Conservation (phyloP, 495 filamentous ascomycete species). For the Bombardia bombarda region DNA sequence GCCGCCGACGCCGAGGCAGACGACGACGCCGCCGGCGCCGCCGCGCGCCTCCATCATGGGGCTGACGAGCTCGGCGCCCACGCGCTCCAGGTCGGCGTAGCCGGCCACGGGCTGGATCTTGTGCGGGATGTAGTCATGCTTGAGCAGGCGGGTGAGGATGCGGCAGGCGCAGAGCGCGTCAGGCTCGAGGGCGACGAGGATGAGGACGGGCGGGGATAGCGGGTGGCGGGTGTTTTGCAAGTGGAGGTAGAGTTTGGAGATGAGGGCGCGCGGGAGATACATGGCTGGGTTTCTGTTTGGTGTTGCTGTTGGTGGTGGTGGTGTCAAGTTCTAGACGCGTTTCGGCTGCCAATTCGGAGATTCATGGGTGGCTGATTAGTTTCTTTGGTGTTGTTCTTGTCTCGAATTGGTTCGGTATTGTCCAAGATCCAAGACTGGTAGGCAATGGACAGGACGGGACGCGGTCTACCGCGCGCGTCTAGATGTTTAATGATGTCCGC, state of each 20-base stretch:
- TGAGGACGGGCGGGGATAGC: constrained; percentile 79
- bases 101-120: constrained; percentile 93
- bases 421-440: no score
- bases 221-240: constrained; percentile 74
- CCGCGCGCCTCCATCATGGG: constrained; percentile 78
- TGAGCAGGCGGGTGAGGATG: constrained; percentile 82
- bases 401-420: no score
- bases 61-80: constrained; percentile 64
- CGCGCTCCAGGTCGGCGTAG: constrained; percentile 79
- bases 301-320: no score
- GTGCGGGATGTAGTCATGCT: constrained; percentile 96
- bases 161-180: constrained; percentile 94
- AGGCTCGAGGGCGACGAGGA: constrained; percentile 88
- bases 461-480: no score
- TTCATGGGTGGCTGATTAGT: constrained; percentile 4
- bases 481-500: no score
- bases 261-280: constrained; percentile 88
- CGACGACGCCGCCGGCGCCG: constrained; percentile 74
- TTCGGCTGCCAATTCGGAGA: not conserved
- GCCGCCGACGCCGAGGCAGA: constrained; percentile 89
- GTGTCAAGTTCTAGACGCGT: constrained; percentile 6
- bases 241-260: constrained; percentile 84
- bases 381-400: no score
- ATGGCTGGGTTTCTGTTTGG: no score
- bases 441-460: no score